Base-by-base conservation (phyloP, 495 filamentous ascomycete species). In the Aspergillus olivimuriae region DNA sequence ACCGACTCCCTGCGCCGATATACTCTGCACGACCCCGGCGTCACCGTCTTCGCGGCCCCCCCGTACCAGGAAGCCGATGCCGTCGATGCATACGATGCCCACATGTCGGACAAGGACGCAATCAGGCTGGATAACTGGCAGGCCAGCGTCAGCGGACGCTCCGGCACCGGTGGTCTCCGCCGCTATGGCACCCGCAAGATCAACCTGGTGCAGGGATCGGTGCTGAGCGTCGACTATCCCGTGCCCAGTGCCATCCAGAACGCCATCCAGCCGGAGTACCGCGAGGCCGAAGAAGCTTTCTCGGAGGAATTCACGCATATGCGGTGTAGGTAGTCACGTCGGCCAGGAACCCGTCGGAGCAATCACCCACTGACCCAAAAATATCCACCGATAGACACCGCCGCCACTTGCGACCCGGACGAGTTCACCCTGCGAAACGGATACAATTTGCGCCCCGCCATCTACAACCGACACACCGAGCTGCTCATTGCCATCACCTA, bases 381-480 rank as follows among this genome's bases (percentile, higher is more conserved):
- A 2, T n/a, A n/a, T 11, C 32, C n/a, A 33, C 20, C 17, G 19
- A 5, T 18, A 85, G 81, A 98, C 68, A 97, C 92, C 8, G 94
- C 92, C 41, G 92, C 92, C 20, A 96, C 91, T 19, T 97, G 94
- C 67, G 92, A 98, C 63, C 92, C 92, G 26, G 90, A 94, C 62
- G 92, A 98, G 53, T 98, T 97, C 68, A 98, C 92, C 21, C 75
- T 98, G 43, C 94, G 94, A 65, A 97, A 97, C 60, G 92, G 92
- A 49, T 98, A 97, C 76, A 95, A 97, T 72, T 78, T 98, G 43
- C 86, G 92, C 19, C 88, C 94, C 19, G 83, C 91, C 39, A 98
- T 97, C 88, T 98, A 97, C 72, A 98, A 98, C 73, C 81, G 92
- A 44, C 91, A 96, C 61, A 98, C 92, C 4, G 92, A 98, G 65